phyloP scores from a whole-genome alignment of 768 basidiomycete genomes.

The Lepiota venenata region DNA sequence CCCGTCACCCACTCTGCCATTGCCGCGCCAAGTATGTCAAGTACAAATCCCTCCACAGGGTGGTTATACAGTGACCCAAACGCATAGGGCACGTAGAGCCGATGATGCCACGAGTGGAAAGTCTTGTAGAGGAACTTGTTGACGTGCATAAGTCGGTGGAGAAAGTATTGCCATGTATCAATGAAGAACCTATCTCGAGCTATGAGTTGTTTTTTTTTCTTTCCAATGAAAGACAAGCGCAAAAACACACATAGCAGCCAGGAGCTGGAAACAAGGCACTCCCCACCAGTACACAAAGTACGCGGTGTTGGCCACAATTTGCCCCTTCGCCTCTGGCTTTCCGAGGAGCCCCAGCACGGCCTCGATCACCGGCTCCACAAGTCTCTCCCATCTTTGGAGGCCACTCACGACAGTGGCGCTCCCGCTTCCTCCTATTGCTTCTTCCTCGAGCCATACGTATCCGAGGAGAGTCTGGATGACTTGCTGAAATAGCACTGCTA shows the following conservation, averaged over 20 bases:
- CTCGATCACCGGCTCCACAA: background rate
- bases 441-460: slow-evolving; percentile 58
- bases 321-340: background rate
- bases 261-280: slow-evolving; percentile 68
- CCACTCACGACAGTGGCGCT: background rate
- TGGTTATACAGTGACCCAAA: slow-evolving; percentile 98
- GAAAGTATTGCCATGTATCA: slow-evolving; percentile 98
- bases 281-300: slow-evolving; percentile 92
- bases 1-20: slow-evolving; percentile 67
- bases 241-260: slow-evolving; percentile 79
- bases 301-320: slow-evolving; percentile 36
- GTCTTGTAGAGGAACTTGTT: slow-evolving; percentile 90
- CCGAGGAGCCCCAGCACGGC: background rate
- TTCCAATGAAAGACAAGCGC: background rate
- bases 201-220: too few species aligned
- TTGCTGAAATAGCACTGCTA: slow-evolving; percentile 86
- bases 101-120: slow-evolving; percentile 92
- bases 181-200: slow-evolving; percentile 68
- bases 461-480: slow-evolving; percentile 79
- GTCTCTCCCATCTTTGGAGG: slow-evolving; percentile 7
- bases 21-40: slow-evolving; percentile 80
- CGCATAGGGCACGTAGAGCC: slow-evolving; percentile 95
- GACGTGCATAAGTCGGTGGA: slow-evolving; percentile 88
- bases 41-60: slow-evolving; percentile 87
- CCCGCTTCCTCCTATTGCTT: slow-evolving; percentile 12